Evolutionary conservation across 2,329 filamentous ascomycete species (phyloP).

Genomic region (Calonectria hawksworthii): DNA sequence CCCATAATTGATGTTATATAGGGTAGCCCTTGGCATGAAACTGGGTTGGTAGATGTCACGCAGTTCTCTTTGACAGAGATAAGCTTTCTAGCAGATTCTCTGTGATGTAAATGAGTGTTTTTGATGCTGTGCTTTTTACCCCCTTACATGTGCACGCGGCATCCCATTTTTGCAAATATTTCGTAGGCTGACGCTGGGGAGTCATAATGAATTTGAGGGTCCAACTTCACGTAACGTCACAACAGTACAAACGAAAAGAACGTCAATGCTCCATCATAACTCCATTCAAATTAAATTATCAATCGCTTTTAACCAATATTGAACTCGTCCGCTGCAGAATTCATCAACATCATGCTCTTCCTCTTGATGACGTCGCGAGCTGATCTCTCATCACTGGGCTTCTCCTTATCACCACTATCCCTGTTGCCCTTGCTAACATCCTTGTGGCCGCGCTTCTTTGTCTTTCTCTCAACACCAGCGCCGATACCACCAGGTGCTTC

Average conservation of each 20-base stretch:
- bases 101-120: constrained; percentile 7
- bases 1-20: constrained; percentile 22
- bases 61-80: not conserved
- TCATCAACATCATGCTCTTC: constrained; percentile 76
- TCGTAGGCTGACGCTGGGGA: not conserved
- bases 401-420: constrained; percentile 58
- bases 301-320: constrained; percentile 69
- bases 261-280: not conserved
- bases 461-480: constrained; percentile 64
- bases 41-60: constrained; percentile 8
- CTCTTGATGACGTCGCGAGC: constrained; percentile 65
- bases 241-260: not conserved
- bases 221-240: not conserved
- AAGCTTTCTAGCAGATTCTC: constrained; percentile 2
- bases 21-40: constrained; percentile 25
- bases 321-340: constrained; percentile 75
- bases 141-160: not conserved
- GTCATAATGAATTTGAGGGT: not conserved
- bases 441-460: constrained; percentile 56
- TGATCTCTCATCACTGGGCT: constrained; percentile 50
- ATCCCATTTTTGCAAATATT: not conserved
- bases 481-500: constrained; percentile 90
- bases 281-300: not conserved
- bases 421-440: constrained; percentile 50
- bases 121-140: not conserved